These are phyloP conservation scores for Aureobasidium vineae DNA, from an alignment of 2,329 filamentous ascomycete genomes.

Conservation along the genomic window DNA sequence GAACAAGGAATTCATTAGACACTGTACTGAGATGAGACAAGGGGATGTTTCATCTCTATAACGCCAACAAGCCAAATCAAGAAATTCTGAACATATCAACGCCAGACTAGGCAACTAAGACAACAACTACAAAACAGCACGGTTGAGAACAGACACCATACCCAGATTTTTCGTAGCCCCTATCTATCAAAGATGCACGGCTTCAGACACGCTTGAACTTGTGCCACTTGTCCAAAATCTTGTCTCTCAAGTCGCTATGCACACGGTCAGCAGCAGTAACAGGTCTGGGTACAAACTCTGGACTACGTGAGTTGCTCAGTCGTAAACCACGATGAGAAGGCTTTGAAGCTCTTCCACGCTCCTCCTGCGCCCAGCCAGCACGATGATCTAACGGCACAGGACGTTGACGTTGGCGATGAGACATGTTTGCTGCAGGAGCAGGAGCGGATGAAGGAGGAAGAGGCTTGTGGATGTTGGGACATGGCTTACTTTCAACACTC, in stretches of 20 bases:
- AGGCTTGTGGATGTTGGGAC: neutral
- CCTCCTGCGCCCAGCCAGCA: neutral
- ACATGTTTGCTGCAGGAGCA: neutral
- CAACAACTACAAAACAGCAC: neutral
- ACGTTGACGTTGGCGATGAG: neutral
- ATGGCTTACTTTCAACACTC: neutral
- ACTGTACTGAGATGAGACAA: neutral
- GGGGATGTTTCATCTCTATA: neutral
- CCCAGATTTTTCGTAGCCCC: neutral
- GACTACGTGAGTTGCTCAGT: neutral
- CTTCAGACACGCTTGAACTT: neutral
- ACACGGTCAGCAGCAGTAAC: neutral
- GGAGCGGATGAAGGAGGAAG: neutral
- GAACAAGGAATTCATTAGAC: neutral
- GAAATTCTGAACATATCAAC: no score
- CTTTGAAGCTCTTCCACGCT: neutral
- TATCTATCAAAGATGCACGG: no score
- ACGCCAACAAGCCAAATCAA: neutral
- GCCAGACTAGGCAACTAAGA: neutral
- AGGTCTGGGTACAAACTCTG: neutral
- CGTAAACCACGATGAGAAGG: neutral
- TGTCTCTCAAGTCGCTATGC: neutral
- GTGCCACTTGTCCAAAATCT: neutral
- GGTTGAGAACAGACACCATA: neutral
- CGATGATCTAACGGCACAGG: neutral